These are phyloP conservation scores for Candida sphagnicola DNA, from an alignment of 805 yeast genomes.

Conservation along the genomic window DNA sequence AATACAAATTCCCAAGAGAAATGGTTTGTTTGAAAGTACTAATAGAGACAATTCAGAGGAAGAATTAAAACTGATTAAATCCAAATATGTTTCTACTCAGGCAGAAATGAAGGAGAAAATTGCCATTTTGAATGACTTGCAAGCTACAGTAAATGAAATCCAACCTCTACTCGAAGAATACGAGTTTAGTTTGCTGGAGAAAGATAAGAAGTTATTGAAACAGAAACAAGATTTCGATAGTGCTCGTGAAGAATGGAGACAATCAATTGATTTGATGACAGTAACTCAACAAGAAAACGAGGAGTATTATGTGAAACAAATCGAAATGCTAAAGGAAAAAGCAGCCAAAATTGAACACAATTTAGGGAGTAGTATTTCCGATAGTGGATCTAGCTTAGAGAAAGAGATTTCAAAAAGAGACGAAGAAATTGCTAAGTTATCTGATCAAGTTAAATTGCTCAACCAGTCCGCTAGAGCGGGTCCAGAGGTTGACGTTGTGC, in stretches of 20 bases:
- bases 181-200: conserved; percentile 37
- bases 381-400: no score
- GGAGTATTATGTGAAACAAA: conserved; percentile 41
- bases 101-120: conserved; percentile 39
- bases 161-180: conserved; percentile 46
- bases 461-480: no score
- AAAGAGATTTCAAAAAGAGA: not conserved
- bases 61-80: conserved; percentile 14
- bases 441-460: not conserved
- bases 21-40: not conserved
- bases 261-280: conserved; percentile 53
- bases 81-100: conserved; percentile 20
- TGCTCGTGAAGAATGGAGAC: conserved; percentile 57
- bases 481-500: no score
- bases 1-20: conserved; percentile 3
- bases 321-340: conserved; percentile 29
- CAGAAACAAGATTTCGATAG: conserved; percentile 46
- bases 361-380: not conserved
- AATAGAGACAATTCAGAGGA: not conserved
- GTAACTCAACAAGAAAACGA: conserved; percentile 55
- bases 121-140: conserved; percentile 45
- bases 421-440: not conserved
- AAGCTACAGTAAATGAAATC: conserved; percentile 44
- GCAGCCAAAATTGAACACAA: conserved; percentile 3
- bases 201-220: conserved; percentile 44